phyloP scores from a whole-genome alignment of 106 monocot species.

The Platanthera zijinensis region DNA sequence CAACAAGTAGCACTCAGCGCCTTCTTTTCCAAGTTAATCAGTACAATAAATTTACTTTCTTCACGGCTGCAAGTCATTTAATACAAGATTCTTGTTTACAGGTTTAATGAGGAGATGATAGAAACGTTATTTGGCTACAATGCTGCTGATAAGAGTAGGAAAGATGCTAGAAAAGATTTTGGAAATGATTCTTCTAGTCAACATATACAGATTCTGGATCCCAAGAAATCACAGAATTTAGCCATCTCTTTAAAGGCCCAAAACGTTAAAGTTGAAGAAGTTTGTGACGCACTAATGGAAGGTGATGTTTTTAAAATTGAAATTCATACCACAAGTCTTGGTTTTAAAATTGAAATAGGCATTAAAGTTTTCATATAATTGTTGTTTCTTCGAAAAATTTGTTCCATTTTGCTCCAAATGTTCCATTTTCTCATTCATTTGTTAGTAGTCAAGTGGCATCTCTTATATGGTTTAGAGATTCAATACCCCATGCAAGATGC shows the following conservation, averaged over 20 bases:
- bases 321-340: background rate
- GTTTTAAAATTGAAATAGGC: background rate
- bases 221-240: slow-evolving; percentile 52
- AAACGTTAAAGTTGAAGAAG: slow-evolving; percentile 38
- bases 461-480: background rate
- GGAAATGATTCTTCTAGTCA: slow-evolving; percentile 25
- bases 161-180: slow-evolving; percentile 18
- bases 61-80: background rate
- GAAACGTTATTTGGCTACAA: slow-evolving; percentile 52
- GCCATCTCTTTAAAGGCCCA: slow-evolving; percentile 50
- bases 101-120: slow-evolving; percentile 67
- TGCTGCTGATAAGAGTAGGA: slow-evolving; percentile 26
- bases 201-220: slow-evolving; percentile 42
- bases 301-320: slow-evolving; percentile 17
- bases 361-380: background rate
- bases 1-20: background rate
- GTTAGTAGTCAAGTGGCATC: background rate
- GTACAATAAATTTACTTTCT: background rate
- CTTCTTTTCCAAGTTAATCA: background rate
- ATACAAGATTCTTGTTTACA: slow-evolving; percentile 2
- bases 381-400: background rate
- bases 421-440: background rate
- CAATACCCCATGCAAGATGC: background rate
- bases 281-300: slow-evolving; percentile 60
- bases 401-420: background rate